Percentiles rank a stretch among this genome's conserved stretches.
Conservation (phyloP, 2,329 filamentous ascomycete genomes). For the Penicillium italicum region DNA sequence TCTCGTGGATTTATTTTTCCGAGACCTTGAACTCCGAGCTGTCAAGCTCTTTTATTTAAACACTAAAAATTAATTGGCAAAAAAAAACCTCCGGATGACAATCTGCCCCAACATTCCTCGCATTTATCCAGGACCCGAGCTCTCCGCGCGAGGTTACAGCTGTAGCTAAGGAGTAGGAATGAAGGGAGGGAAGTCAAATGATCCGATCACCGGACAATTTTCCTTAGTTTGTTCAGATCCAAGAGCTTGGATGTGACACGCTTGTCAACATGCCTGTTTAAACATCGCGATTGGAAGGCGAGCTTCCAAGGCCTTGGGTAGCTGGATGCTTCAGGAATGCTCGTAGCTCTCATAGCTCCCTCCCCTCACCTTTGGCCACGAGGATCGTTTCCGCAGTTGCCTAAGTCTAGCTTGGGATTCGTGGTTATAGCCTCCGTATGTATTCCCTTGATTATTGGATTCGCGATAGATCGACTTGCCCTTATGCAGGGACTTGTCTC, state of each 20-base stretch:
- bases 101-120: slow-evolving; percentile 5
- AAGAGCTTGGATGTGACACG: background rate
- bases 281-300: slow-evolving; percentile 3
- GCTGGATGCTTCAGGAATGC: slow-evolving; percentile 4
- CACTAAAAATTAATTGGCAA: slow-evolving; percentile 2
- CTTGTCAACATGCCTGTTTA: slow-evolving; percentile 7
- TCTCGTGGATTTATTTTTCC: background rate
- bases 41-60: slow-evolving; percentile 12
- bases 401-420: background rate
- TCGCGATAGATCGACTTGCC: slow-evolving; percentile 3
- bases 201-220: slow-evolving; percentile 11
- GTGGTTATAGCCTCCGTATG: background rate
- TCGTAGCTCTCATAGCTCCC: slow-evolving; percentile 9
- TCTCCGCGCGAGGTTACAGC: slow-evolving; percentile 8
- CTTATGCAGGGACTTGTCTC: slow-evolving; percentile 2
- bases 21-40: background rate
- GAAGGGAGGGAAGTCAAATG: slow-evolving; percentile 10
- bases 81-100: slow-evolving; percentile 6
- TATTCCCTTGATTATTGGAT: slow-evolving; percentile 7
- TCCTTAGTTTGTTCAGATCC: background rate
- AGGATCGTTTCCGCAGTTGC: slow-evolving; percentile 9
- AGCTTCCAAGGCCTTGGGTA: background rate
- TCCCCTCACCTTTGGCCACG: slow-evolving; percentile 4
- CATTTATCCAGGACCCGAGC: background rate
- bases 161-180: slow-evolving; percentile 11